phyloP scores from a whole-genome alignment of 2,329 filamentous ascomycete genomes.

The Tetracladium maxilliforme region DNA sequence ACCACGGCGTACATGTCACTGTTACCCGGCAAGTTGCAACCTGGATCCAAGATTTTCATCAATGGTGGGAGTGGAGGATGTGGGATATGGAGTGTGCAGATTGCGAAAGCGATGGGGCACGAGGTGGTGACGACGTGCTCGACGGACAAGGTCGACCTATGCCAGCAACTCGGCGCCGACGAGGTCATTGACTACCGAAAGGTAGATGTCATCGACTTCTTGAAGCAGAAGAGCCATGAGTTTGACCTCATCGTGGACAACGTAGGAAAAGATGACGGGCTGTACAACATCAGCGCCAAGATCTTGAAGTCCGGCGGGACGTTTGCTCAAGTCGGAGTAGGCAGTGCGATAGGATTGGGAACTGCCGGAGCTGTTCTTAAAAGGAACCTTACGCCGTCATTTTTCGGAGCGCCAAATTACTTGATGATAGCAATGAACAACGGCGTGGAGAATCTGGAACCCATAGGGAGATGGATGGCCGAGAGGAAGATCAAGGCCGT shows the following conservation, averaged over 20 bases:
- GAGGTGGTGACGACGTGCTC: conserved; percentile 46
- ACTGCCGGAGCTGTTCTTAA: conserved; percentile 10
- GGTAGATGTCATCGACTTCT: conserved; percentile 25
- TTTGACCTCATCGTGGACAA: conserved; percentile 43
- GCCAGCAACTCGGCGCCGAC: conserved; percentile 44
- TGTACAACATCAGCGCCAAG: conserved; percentile 6
- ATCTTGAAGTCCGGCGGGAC: too few relatives aligned
- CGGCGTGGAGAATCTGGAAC: conserved; percentile 25
- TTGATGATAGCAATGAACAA: conserved; percentile 20
- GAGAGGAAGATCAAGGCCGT: conserved; percentile 42
- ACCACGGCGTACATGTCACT: conserved; percentile 31
- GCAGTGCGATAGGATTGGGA: too few relatives aligned
- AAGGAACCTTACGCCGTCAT: conserved; percentile 7
- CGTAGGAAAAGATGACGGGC: conserved; percentile 32
- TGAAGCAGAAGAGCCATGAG: conserved; percentile 29
- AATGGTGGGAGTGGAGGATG: conserved; percentile 50
- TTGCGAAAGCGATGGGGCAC: conserved; percentile 45
- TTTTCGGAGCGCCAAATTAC: conserved; percentile 23
- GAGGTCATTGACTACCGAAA: conserved; percentile 45
- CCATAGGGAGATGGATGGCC: conserved; percentile 37
- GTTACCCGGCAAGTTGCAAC: conserved; percentile 25
- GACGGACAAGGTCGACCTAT: conserved; percentile 37
- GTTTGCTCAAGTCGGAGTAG: too few relatives aligned
- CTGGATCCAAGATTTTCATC: conserved; percentile 44
- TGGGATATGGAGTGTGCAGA: conserved; percentile 45